phyloP scores from a whole-genome alignment of 306 rosid species.

The Macrotyloma uniflorum region DNA sequence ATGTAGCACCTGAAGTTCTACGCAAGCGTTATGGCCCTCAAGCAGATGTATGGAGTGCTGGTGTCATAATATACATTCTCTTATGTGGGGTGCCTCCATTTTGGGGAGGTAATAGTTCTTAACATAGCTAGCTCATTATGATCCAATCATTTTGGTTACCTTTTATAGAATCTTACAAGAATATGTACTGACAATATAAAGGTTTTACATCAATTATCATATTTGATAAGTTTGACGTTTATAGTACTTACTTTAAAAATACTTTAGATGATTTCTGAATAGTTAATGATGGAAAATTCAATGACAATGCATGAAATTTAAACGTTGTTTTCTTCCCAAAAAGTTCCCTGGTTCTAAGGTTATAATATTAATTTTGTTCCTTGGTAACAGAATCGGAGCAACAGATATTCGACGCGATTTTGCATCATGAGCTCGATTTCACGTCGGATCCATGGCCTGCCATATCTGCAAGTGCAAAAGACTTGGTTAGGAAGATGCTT shows the following conservation, averaged over 20 bases:
- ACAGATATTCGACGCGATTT: slow-evolving; percentile 71
- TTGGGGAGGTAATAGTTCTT: slow-evolving; percentile 80
- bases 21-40: slow-evolving; percentile 72
- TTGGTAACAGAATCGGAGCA: slow-evolving; percentile 65
- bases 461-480: slow-evolving; percentile 81
- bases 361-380: neutral
- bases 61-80: slow-evolving; percentile 86
- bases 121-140: slow-evolving; percentile 10
- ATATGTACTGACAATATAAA: neutral
- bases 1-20: slow-evolving; percentile 91
- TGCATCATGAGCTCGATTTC: slow-evolving; percentile 71
- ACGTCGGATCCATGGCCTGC: slow-evolving; percentile 86
- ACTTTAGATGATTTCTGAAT: neutral
- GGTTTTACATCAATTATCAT: neutral
- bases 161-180: neutral
- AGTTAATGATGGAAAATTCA: neutral
- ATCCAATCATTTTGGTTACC: neutral
- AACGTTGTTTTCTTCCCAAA: neutral
- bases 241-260: neutral
- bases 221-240: neutral
- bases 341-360: neutral
- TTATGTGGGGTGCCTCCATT: slow-evolving; percentile 96
- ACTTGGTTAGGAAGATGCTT: slow-evolving; percentile 80
- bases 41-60: slow-evolving; percentile 97
- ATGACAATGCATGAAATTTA: neutral